Conservation (phyloP, 1,139 yeast species). For the Arxiozyma bovina region DNA sequence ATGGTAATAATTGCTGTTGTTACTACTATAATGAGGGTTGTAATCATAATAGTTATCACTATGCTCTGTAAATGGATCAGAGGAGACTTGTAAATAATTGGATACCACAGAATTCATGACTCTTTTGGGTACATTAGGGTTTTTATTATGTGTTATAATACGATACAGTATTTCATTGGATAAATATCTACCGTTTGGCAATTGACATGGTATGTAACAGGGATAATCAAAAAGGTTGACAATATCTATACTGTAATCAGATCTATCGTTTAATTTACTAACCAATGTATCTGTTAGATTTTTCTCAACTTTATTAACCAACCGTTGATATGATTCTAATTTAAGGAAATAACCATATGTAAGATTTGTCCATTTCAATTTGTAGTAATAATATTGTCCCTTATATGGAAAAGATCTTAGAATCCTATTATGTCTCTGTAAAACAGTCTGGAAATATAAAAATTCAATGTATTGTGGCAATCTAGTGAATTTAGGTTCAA, state of each 20-base stretch:
- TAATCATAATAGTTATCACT: neutral
- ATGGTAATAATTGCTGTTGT: neutral
- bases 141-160: neutral
- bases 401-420: neutral
- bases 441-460: neutral
- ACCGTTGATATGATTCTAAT: neutral
- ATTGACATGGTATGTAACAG: neutral
- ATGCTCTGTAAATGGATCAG: neutral
- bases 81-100: neutral
- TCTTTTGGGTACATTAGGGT: neutral
- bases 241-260: neutral
- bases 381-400: neutral
- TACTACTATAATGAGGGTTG: neutral
- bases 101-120: neutral
- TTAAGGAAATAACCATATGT: neutral
- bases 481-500: conserved; percentile 8
- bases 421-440: neutral
- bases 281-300: neutral
- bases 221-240: neutral
- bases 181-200: neutral
- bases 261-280: neutral
- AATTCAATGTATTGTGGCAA: conserved; percentile 2
- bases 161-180: neutral
- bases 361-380: neutral
- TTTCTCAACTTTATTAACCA: neutral